These are phyloP conservation scores for Talaromyces stipitatus DNA, from an alignment of 495 filamentous ascomycete genomes.

Conservation along the genomic window DNA sequence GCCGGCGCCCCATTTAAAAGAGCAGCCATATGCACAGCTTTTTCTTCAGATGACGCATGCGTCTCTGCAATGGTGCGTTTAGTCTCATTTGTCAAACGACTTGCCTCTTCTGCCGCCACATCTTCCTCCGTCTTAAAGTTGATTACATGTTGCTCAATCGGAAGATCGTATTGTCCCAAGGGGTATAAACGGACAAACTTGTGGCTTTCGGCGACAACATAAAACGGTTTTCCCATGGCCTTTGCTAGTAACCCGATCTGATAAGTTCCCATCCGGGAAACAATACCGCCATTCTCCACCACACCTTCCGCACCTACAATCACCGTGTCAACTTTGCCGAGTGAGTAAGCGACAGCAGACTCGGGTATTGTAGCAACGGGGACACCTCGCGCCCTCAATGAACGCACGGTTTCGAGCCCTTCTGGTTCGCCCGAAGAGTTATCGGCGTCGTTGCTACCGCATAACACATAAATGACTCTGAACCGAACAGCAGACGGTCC, in stretches of 20 bases:
- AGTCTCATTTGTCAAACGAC: slow-evolving; percentile 10
- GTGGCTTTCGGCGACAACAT: slow-evolving; percentile 90
- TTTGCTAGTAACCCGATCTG: slow-evolving; percentile 82
- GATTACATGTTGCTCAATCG: slow-evolving; percentile 66
- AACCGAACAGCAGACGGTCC: slow-evolving; percentile 58
- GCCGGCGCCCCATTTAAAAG: slow-evolving; percentile 6
- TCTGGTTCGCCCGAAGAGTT: slow-evolving; percentile 40
- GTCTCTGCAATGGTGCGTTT: slow-evolving; percentile 12
- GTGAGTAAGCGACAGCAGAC: slow-evolving; percentile 75
- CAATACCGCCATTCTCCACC: slow-evolving; percentile 87
- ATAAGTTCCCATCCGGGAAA: slow-evolving; percentile 83
- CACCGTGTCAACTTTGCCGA: slow-evolving; percentile 71
- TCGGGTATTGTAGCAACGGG: slow-evolving; percentile 78
- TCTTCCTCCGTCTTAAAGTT: slow-evolving; percentile 55
- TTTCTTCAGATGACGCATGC: slow-evolving; percentile 13
- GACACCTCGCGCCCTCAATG: slow-evolving; percentile 65
- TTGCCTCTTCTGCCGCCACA: slow-evolving; percentile 28
- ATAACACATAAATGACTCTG: slow-evolving; percentile 73
- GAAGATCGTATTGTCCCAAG: slow-evolving; percentile 68
- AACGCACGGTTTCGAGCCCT: slow-evolving; percentile 53
- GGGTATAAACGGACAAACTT: slow-evolving; percentile 86
- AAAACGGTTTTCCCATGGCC: slow-evolving; percentile 70
- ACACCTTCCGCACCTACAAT: slow-evolving; percentile 93
- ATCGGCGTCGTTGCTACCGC: slow-evolving; percentile 24
- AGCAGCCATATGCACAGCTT: slow-evolving; percentile 13